Conservation (phyloP, 1,284 basidiomycete species). For the Xerocomus minutiporus region DNA sequence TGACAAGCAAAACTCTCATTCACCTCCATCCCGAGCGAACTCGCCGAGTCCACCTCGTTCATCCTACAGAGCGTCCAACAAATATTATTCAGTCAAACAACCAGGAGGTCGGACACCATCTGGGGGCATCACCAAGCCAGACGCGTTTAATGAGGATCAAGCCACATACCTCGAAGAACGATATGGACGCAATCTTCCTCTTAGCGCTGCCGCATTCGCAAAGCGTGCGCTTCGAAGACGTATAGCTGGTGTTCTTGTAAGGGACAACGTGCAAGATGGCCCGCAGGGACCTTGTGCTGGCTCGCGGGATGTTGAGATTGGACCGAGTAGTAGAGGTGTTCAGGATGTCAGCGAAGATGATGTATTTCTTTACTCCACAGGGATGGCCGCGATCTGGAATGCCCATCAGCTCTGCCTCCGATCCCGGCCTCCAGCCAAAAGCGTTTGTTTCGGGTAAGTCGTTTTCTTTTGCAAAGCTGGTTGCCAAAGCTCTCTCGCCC, state of each 20-base stretch:
- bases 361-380: slow-evolving; percentile 83
- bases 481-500: slow-evolving; percentile 6
- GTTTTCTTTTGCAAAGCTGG: neutral
- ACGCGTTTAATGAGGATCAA: slow-evolving; percentile 46
- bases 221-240: slow-evolving; percentile 84
- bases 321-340: slow-evolving; percentile 59
- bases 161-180: slow-evolving; percentile 82
- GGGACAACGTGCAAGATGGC: slow-evolving; percentile 44
- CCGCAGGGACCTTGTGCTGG: slow-evolving; percentile 41
- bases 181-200: slow-evolving; percentile 89
- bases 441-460: slow-evolving; percentile 85
- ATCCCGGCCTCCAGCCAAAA: slow-evolving; percentile 62
- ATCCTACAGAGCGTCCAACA: slow-evolving; percentile 48
- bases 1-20: slow-evolving; percentile 28
- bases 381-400: slow-evolving; percentile 93
- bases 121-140: slow-evolving; percentile 1
- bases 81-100: slow-evolving; percentile 58
- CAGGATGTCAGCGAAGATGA: slow-evolving; percentile 73
- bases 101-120: slow-evolving; percentile 23
- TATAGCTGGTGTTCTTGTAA: slow-evolving; percentile 83
- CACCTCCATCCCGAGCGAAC: slow-evolving; percentile 20
- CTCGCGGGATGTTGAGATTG: slow-evolving; percentile 44
- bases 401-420: slow-evolving; percentile 73
- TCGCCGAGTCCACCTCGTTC: slow-evolving; percentile 31
- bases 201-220: slow-evolving; percentile 68